Percentiles rank a stretch among this genome's conserved stretches.
These are phyloP conservation scores for Penicillium pancosmium DNA, from an alignment of 495 filamentous ascomycete species.

Conservation along the genomic window DNA sequence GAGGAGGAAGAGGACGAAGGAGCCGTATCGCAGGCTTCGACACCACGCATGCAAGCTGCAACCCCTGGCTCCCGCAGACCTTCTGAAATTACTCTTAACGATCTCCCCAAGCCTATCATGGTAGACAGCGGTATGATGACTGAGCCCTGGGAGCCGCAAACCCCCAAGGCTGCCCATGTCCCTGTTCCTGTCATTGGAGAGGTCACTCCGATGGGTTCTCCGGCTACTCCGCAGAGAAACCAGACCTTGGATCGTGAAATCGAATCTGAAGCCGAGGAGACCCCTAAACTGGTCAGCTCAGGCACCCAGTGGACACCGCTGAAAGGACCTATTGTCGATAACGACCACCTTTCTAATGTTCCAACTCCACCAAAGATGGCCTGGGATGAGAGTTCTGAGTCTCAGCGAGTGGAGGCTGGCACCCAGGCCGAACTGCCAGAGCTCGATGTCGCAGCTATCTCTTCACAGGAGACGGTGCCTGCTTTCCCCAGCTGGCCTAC, in stretches of 20 bases:
- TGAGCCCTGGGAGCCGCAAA: conserved; percentile 59
- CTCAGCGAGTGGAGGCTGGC: conserved; percentile 18
- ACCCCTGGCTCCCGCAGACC: conserved; percentile 39
- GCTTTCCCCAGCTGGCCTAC: conserved; percentile 31
- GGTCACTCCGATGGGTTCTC: conserved; percentile 11
- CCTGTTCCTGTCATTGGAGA: conserved; percentile 9
- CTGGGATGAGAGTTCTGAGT: conserved; percentile 36
- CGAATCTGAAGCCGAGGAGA: conserved; percentile 17
- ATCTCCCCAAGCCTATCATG: conserved; percentile 53
- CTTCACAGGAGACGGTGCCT: conserved; percentile 43
- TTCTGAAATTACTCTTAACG: conserved; percentile 36
- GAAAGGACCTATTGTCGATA: conserved; percentile 25
- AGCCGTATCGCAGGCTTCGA: conserved; percentile 52
- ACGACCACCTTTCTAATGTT: conserved; percentile 36
- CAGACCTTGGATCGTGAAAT: conserved; percentile 23
- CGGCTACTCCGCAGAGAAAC: conserved; percentile 26
- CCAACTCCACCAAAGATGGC: conserved; percentile 44
- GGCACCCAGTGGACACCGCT: conserved; percentile 43
- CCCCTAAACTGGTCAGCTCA: conserved; percentile 34
- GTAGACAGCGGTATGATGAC: conserved; percentile 89
- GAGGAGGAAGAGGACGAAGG: conserved; percentile 62
- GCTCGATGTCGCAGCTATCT: conserved; percentile 40
- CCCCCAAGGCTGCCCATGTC: conserved; percentile 1
- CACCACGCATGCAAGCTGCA: conserved; percentile 49
- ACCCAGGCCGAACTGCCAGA: conserved; percentile 26